Percentiles rank a stretch among this genome's conserved stretches.
Conservation (phyloP, 768 basidiomycete genomes). For the Exsudoporus frostii region DNA sequence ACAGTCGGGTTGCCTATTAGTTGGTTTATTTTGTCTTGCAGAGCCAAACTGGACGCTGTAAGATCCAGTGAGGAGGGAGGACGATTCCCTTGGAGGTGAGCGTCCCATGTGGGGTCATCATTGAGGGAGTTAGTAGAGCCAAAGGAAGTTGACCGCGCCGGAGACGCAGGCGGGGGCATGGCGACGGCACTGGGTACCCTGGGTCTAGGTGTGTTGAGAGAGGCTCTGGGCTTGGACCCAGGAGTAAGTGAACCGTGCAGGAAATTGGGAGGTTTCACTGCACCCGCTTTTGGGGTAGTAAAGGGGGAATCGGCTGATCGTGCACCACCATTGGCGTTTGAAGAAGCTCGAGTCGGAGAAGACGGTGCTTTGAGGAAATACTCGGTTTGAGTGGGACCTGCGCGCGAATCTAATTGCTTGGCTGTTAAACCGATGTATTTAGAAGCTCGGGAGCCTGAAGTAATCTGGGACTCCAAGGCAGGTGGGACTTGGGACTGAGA, state of each 20-base stretch:
- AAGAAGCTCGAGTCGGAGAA: constrained; percentile 35
- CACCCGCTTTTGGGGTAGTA: constrained; percentile 61
- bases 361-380: constrained; percentile 29
- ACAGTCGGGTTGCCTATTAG: constrained; percentile 35
- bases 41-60: constrained; percentile 36
- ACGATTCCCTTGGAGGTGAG: constrained; percentile 8
- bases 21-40: constrained; percentile 50
- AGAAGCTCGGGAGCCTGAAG: constrained; percentile 80
- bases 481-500: constrained; percentile 29
- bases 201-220: constrained; percentile 53
- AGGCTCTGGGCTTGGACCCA: constrained; percentile 31
- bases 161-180: constrained; percentile 80
- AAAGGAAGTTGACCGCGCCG: constrained; percentile 36
- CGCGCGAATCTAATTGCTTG: constrained; percentile 62
- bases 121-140: constrained; percentile 38
- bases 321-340: constrained; percentile 38
- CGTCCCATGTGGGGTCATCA: constrained; percentile 25
- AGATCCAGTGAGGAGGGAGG: constrained; percentile 33
- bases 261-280: constrained; percentile 24
- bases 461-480: constrained; percentile 46
- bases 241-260: constrained; percentile 15
- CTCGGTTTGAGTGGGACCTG: constrained; percentile 17
- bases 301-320: constrained; percentile 52
- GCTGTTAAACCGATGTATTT: constrained; percentile 85
- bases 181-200: constrained; percentile 70